phyloP scores from a whole-genome alignment of 345 rosid genomes.

The Brassica cretica region DNA sequence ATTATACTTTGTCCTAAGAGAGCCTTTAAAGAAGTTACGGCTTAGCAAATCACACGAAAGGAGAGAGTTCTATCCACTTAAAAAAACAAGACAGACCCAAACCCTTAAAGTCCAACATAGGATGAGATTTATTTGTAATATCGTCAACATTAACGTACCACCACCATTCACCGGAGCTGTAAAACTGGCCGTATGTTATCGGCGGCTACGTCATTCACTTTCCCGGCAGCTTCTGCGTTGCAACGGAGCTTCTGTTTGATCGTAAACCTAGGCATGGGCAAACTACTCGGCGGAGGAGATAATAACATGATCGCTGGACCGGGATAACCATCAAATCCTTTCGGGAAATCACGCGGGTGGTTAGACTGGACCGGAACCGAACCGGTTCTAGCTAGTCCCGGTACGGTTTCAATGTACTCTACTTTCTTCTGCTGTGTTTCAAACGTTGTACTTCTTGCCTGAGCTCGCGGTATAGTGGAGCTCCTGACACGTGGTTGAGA shows the following conservation, averaged over 20 bases:
- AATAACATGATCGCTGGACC: constrained; percentile 42
- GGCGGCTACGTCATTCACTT: constrained; percentile 52
- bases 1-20: constrained; percentile 18
- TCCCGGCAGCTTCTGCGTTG: constrained; percentile 53
- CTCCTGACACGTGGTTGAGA: constrained; percentile 36
- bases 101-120: neutral
- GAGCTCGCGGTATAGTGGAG: constrained; percentile 24
- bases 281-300: constrained; percentile 73
- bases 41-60: constrained; percentile 31
- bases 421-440: constrained; percentile 18
- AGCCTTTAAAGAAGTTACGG: constrained; percentile 23
- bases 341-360: constrained; percentile 52
- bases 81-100: constrained; percentile 11
- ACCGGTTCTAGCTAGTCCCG: constrained; percentile 30
- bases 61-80: constrained; percentile 36
- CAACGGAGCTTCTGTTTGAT: constrained; percentile 58
- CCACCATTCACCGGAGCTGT: constrained; percentile 24
- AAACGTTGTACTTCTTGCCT: neutral
- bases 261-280: constrained; percentile 71
- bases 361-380: constrained; percentile 33
- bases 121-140: neutral
- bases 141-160: constrained; percentile 43
- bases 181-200: constrained; percentile 63
- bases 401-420: constrained; percentile 8
- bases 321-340: constrained; percentile 41